These are phyloP conservation scores for Fagopyrum homotropicum DNA, from an alignment of 148 eudicot genomes.

Conservation along the genomic window DNA sequence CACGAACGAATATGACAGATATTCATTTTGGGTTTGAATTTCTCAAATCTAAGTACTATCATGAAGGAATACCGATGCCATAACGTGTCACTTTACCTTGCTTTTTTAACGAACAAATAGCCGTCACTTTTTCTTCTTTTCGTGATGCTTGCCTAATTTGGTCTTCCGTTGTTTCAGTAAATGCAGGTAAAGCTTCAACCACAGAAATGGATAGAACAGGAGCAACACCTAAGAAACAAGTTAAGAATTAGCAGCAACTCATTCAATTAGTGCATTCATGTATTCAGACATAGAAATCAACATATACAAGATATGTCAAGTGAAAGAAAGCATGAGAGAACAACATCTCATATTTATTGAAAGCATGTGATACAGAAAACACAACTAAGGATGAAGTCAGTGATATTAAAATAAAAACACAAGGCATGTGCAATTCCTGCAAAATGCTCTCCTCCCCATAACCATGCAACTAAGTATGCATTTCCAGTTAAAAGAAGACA, in stretches of 20 bases:
- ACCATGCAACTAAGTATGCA: slow-evolving; percentile 1
- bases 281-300: not conserved
- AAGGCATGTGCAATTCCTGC: slow-evolving; percentile 2
- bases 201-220: slow-evolving; percentile 61
- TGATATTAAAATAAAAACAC: not conserved
- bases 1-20: not conserved
- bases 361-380: not conserved
- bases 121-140: slow-evolving; percentile 47
- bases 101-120: not conserved
- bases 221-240: slow-evolving; percentile 45
- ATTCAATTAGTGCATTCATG: not conserved
- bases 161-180: slow-evolving; percentile 67
- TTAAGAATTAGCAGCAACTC: not conserved
- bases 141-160: slow-evolving; percentile 46
- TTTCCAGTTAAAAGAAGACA: not conserved
- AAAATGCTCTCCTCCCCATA: not conserved
- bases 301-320: not conserved
- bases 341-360: not conserved
- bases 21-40: not conserved
- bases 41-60: not conserved
- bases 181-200: slow-evolving; percentile 77
- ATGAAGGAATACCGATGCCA: not conserved
- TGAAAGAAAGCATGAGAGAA: not conserved
- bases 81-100: slow-evolving; percentile 2
- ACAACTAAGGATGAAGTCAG: not conserved